phyloP scores from a whole-genome alignment of 495 filamentous ascomycete genomes.

The Lepidopterella palustris region DNA sequence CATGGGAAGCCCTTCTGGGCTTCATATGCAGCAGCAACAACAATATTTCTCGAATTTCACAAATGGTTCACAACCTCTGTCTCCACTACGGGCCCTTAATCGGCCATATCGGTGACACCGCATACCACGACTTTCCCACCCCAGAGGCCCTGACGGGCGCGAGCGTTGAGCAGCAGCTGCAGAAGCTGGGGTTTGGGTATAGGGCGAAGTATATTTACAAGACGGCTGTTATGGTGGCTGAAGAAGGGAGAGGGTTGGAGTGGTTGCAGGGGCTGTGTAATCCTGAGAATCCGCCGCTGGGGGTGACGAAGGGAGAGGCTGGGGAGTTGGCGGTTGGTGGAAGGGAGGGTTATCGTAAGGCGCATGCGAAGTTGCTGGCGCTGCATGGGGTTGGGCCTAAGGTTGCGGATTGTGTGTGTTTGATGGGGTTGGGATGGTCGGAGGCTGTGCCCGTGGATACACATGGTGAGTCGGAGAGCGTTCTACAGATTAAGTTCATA shows the following conservation, averaged over 20 bases:
- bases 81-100: conserved; percentile 73
- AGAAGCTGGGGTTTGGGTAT: conserved; percentile 88
- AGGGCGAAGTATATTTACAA: conserved; percentile 83
- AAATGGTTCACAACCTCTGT: conserved; percentile 95
- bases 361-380: conserved; percentile 71
- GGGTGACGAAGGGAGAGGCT: conserved; percentile 38
- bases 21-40: conserved; percentile 99
- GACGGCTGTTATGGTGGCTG: conserved; percentile 68
- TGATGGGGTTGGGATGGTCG: conserved; percentile 97
- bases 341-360: conserved; percentile 64
- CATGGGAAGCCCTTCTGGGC: conserved; percentile 88
- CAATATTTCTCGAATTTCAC: conserved; percentile 88
- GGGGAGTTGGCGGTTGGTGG: conserved; percentile 53
- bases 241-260: conserved; percentile 51
- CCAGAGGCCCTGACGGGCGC: conserved; percentile 62
- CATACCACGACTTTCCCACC: conserved; percentile 82
- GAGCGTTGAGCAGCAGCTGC: conserved; percentile 68
- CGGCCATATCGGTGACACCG: conserved; percentile 57
- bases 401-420: conserved; percentile 90
- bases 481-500: not conserved
- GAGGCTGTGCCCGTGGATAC: conserved; percentile 95
- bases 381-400: conserved; percentile 91
- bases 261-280: conserved; percentile 77
- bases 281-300: conserved; percentile 60
- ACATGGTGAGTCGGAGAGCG: conserved; percentile 52